phyloP scores from a whole-genome alignment of 2,329 filamentous ascomycete genomes.

The Cercospora citrullina region DNA sequence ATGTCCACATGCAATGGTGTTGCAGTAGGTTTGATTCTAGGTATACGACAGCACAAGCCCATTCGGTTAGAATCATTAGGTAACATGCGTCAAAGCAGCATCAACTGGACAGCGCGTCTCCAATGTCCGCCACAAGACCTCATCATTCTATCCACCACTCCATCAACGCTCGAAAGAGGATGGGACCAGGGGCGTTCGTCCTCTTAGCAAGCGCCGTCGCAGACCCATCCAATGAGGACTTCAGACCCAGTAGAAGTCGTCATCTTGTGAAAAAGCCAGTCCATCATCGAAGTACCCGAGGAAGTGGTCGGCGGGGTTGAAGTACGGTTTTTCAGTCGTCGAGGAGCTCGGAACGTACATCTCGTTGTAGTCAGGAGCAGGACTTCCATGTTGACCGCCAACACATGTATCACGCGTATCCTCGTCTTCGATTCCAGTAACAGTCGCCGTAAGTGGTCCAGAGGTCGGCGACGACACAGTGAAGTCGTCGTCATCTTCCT shows the following conservation, averaged over 20 bases:
- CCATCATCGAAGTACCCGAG: constrained; percentile 20
- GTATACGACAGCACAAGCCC: constrained; percentile 5
- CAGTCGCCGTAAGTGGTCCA: constrained; percentile 1
- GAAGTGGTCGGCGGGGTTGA: constrained; percentile 12
- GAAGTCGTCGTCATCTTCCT: constrained; percentile 16
- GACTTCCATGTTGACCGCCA: background rate
- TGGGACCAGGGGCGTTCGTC: background rate
- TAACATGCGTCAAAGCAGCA: background rate
- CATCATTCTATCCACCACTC: background rate
- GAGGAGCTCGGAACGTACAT: constrained; percentile 8
- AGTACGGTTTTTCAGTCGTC: background rate
- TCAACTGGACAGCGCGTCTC: background rate
- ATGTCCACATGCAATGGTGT: background rate
- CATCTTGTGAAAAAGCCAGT: constrained; percentile 14
- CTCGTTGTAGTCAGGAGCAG: constrained; percentile 17
- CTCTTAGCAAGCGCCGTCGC: background rate
- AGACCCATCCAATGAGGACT: background rate
- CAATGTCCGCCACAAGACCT: background rate
- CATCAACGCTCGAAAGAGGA: background rate
- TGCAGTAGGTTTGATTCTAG: background rate
- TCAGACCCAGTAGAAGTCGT: constrained; percentile 19
- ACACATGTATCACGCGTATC: background rate
- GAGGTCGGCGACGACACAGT: background rate
- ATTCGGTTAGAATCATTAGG: background rate
- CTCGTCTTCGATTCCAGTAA: constrained; percentile 10